Conservation (phyloP, 2,329 filamentous ascomycete species). For the Lachnellula hyalina region DNA sequence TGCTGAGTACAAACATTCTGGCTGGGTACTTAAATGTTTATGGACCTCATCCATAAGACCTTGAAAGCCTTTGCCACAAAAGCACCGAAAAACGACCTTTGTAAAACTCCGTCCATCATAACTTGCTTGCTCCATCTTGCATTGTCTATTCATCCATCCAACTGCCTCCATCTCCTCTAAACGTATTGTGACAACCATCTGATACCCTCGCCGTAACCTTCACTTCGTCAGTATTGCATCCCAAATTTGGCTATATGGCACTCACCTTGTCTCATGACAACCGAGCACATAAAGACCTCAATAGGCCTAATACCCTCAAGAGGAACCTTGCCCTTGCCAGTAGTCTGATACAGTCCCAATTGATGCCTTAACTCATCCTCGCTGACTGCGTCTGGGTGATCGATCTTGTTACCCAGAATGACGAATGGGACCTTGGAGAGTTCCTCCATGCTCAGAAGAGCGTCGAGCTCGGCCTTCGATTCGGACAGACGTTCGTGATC, state of each 20-base stretch:
- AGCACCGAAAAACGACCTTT: constrained; percentile 28
- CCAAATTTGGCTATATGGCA: constrained; percentile 12
- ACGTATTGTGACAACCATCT: constrained; percentile 92
- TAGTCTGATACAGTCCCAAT: constrained; percentile 92
- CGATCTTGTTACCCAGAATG: constrained; percentile 98
- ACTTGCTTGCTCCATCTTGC: constrained; percentile 19
- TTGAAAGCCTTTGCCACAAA: constrained; percentile 16
- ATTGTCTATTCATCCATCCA: not conserved
- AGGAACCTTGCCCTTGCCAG: constrained; percentile 90
- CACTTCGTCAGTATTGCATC: constrained; percentile 11
- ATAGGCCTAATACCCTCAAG: constrained; percentile 90
- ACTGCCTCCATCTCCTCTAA: constrained; percentile 40
- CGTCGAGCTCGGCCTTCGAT: constrained; percentile 95
- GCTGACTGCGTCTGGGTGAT: constrained; percentile 90
- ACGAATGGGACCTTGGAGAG: constrained; percentile 93
- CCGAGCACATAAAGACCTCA: constrained; percentile 98
- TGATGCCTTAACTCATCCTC: constrained; percentile 93
- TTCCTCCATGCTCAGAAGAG: constrained; percentile 94
- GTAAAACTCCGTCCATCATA: constrained; percentile 30
- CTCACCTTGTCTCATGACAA: constrained; percentile 91
- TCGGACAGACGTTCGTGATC: constrained; percentile 92
- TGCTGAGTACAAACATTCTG: constrained; percentile 28
- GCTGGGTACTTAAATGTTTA: constrained; percentile 16
- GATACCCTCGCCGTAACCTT: constrained; percentile 82
- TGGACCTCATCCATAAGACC: constrained; percentile 18